These are phyloP conservation scores for Ananas comosus DNA, from an alignment of 176 grass and related monocot species.

Conservation along the genomic window DNA sequence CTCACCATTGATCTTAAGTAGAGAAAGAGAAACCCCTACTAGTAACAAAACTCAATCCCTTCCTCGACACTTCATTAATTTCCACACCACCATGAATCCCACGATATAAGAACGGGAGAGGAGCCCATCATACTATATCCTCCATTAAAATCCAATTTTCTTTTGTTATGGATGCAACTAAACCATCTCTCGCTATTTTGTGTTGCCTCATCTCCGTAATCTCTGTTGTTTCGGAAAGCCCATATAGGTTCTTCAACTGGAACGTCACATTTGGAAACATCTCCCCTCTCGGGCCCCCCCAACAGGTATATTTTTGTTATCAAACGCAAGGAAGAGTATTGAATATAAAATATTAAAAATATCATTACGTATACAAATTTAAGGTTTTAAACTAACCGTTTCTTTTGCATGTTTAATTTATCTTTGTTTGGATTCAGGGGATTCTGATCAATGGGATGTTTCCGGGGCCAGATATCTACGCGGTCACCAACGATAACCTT, in stretches of 20 bases:
- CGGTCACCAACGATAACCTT: conserved; percentile 58
- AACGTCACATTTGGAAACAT: conserved; percentile 42
- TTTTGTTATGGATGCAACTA: neutral
- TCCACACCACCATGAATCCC: neutral
- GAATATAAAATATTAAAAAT: neutral
- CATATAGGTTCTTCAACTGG: conserved; percentile 58
- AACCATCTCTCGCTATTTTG: neutral
- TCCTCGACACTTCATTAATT: neutral
- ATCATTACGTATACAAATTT: no score
- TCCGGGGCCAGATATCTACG: conserved; percentile 65
- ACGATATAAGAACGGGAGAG: no score
- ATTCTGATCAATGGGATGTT: conserved; percentile 82
- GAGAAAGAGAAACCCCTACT: no score
- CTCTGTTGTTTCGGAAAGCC: conserved; percentile 25
- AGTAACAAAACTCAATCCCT: neutral
- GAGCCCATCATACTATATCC: neutral
- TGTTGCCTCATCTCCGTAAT: conserved; percentile 9
- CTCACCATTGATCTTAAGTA: no score
- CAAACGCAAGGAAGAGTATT: no score
- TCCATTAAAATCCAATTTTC: neutral
- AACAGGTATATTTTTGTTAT: conserved; percentile 34
- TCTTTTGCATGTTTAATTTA: neutral
- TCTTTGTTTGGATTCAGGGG: conserved; percentile 19
- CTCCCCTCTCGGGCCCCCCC: conserved; percentile 38
- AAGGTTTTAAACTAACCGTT: neutral